Base-by-base conservation (phyloP, 2,329 filamentous ascomycete genomes). In the Trichophyton rubrum region DNA sequence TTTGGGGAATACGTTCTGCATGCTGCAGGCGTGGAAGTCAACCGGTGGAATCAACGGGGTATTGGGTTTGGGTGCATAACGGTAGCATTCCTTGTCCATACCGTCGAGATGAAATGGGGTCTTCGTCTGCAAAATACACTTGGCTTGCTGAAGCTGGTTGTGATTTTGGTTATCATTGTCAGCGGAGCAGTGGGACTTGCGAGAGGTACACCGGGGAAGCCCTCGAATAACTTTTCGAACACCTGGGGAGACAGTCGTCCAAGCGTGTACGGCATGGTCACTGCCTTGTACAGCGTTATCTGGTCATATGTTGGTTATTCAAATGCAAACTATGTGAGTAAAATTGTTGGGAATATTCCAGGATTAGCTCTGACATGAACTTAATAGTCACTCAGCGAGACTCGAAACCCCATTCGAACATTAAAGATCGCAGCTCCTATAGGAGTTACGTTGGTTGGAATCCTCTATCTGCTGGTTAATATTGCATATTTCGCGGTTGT, bases 291-390 rank as follows among this genome's bases (percentile, higher is more conserved):
- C 62, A 84, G 80, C 61, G 82, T 86, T 60, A 79, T 82, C 33
- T 85, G 83, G 68, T 81, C 82, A 0, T 86, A 84, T 59, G 74
- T 77, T 3, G 83, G 83, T 1, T 86, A 80, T 64, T 76, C 78
- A 5, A 86, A 85, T 67, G 81, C 82, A 0, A 85, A 85, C 72
- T 85, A 85, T 69, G 78, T 80, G 63, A 69, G 77, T 67, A 41
- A 22, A 41, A 13, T 53, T 38, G 27, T 41, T 61, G 13, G 15
- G n/a, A 11, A 15, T 15, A 22, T 43, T 17, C 35, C 8, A 45
- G 40, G 30, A 35, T 11, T 7, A 40, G 53, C 22, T 30, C 41
- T 13, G 33, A 47, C 47, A 38, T n/a, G 11, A 24, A 72, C 63
- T 68, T 5, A 17, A 17, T 59, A 77, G 70, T 68, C 73, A 13